Evolutionary conservation across 208 protist species (phyloP), one percentile per base, ranked within the genome.

Genomic region (Porcisia hertigi): DNA sequence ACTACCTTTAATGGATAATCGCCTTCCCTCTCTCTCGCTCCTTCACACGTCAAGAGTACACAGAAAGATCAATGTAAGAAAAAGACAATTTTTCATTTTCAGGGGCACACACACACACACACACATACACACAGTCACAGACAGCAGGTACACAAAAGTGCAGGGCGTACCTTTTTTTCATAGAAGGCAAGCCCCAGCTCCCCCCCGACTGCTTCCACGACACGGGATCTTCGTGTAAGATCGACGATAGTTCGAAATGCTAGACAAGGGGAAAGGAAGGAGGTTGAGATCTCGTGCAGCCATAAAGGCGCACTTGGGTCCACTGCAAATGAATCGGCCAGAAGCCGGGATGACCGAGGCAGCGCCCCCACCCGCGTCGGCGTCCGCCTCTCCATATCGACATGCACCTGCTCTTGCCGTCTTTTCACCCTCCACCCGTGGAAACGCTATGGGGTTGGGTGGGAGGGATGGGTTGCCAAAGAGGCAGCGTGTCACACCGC

Each of bases 401-500:
- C 30, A 9, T 14, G 53, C 25, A 20, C 34, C 69, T 12, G 8
- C 36, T 39, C n/a, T 58, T 16, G 7, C 53, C 4, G 34, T 20
- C 30, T 30, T 59, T 23, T 9, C 18, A 12, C 12, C 69, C 36
- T 49, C 53, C 16, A 18, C 36, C 20, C 49, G 16, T 16, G 52
- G 55, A 16, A 71, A 43, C 12, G n/a, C 62, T 25, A 14, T 5
- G 8, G 41, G 34, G 18, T 52, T 20, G 3, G 57, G 60, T 11
- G 71, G 64, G 20, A 59, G 6, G 16, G 55, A 16, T 57, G 75
- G 70, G 0, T 65, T 71, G 1, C 71, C 55, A 20, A 63, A 76
- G 34, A 66, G 73, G 55, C 76, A 81, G 34, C 62, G 71, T 8
- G 71, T 71, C 2, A 54, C 76, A 20, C 57, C 65, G 39, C 71